These are phyloP conservation scores for Colletotrichum sp. DNA, from an alignment of 2,329 filamentous ascomycete genomes.

Conservation along the genomic window DNA sequence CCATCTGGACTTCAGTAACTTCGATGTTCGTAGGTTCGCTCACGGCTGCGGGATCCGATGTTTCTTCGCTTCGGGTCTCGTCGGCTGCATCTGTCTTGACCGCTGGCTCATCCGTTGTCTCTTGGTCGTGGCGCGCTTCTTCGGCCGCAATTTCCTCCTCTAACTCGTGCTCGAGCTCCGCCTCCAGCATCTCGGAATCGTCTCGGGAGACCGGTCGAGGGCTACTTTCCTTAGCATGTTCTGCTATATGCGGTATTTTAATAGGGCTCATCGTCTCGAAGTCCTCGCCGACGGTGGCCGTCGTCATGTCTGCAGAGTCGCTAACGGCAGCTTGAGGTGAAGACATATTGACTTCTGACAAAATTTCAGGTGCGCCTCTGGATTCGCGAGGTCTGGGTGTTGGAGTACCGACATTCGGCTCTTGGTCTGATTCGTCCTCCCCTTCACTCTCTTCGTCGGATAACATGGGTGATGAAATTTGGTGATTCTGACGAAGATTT, in stretches of 20 bases:
- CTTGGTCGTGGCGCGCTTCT: neutral
- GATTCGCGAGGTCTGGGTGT: neutral
- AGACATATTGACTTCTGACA: neutral
- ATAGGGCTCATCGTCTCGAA: constrained; percentile 21
- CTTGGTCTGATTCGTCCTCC: neutral
- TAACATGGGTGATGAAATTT: neutral
- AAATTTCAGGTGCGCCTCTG: neutral
- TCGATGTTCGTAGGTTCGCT: neutral
- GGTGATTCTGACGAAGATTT: neutral
- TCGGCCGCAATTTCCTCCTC: constrained; percentile 1
- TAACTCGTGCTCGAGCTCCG: constrained; percentile 10
- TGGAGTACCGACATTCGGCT: neutral
- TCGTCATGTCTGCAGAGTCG: neutral
- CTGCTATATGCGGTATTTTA: neutral
- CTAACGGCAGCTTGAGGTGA: neutral
- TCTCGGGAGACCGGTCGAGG: neutral
- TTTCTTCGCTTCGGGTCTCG: neutral
- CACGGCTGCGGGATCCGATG: neutral
- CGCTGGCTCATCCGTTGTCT: neutral
- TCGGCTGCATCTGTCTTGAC: neutral
- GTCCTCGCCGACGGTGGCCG: neutral
- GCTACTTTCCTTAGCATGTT: neutral
- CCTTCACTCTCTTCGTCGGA: constrained; percentile 4
- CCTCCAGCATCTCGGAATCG: neutral
- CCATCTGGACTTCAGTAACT: neutral